These are phyloP conservation scores for Allium sativum DNA, from an alignment of 106 monocot genomes.

Conservation along the genomic window DNA sequence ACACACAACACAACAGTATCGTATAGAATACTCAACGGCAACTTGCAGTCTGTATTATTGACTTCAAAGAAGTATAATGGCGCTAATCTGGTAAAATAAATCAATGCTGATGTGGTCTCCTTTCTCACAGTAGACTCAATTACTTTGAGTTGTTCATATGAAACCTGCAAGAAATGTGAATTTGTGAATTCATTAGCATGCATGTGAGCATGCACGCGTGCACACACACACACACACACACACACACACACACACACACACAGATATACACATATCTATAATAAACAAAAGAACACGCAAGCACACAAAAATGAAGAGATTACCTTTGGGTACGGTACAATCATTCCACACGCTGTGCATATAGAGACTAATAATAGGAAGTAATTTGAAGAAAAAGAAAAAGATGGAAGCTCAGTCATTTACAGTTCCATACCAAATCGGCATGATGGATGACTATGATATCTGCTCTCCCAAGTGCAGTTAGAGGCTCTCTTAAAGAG, in stretches of 20 bases:
- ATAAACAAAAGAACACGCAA: background rate
- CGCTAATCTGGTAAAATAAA: conserved; percentile 57
- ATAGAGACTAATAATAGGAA: background rate
- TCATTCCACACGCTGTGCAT: too few species aligned
- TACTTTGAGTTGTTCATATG: conserved; percentile 27
- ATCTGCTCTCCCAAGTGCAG: conserved; percentile 55
- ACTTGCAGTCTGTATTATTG: conserved; percentile 19
- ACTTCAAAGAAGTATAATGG: conserved; percentile 58
- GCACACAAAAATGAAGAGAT: conserved; percentile 1
- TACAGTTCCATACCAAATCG: conserved; percentile 38
- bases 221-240: too few species aligned
- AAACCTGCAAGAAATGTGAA: conserved; percentile 28
- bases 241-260: too few species aligned
- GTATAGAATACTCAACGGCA: conserved; percentile 34
- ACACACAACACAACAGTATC: conserved; percentile 61
- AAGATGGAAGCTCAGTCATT: conserved; percentile 1
- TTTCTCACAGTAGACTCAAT: conserved; percentile 24
- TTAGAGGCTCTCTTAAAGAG: conserved; percentile 69
- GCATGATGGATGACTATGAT: conserved; percentile 71
- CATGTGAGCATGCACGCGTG: too few species aligned
- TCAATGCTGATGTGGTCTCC: conserved; percentile 17
- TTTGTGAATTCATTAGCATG: too few species aligned
- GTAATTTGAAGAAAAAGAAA: background rate
- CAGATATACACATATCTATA: too few species aligned
- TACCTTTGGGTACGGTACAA: too few species aligned